phyloP scores from a whole-genome alignment of 768 basidiomycete genomes.

The Tulasnella sp. region DNA sequence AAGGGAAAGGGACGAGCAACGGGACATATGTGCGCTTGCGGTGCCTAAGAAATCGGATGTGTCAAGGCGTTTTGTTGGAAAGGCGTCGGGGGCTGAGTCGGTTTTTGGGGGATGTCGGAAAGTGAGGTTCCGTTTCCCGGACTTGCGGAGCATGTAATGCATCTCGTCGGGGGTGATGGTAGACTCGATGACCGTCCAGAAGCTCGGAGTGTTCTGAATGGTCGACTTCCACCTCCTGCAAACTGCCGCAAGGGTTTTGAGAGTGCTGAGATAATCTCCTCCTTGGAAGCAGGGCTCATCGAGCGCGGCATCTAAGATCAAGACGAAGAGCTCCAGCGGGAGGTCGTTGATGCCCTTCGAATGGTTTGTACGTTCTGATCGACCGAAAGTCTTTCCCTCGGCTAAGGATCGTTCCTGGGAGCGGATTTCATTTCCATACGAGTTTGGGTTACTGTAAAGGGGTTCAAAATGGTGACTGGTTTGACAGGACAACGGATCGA shows the following conservation, averaged over 20 bases:
- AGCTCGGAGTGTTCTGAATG: not conserved
- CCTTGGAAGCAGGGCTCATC: not conserved
- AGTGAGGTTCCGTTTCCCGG: too few species aligned
- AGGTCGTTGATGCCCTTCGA: not conserved
- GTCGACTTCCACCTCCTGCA: not conserved
- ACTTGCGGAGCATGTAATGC: not conserved
- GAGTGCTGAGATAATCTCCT: not conserved
- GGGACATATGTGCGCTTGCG: not conserved
- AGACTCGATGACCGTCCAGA: not conserved
- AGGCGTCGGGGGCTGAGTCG: not conserved
- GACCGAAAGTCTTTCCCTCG: too few species aligned
- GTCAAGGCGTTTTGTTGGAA: not conserved
- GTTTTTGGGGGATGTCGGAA: too few species aligned
- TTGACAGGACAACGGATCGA: not conserved
- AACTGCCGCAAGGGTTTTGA: not conserved
- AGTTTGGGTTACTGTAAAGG: too few species aligned
- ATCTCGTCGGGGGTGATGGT: not conserved
- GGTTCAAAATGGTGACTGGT: not conserved
- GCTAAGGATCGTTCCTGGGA: too few species aligned
- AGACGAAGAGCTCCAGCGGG: not conserved
- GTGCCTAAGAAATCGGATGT: not conserved
- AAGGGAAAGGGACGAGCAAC: not conserved
- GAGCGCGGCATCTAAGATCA: not conserved
- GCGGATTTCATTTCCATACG: too few species aligned
- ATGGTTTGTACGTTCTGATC: not conserved